Evolutionary conservation across 2,329 filamentous ascomycete genomes (phyloP).

Genomic region (Aspergillus bombycis): DNA sequence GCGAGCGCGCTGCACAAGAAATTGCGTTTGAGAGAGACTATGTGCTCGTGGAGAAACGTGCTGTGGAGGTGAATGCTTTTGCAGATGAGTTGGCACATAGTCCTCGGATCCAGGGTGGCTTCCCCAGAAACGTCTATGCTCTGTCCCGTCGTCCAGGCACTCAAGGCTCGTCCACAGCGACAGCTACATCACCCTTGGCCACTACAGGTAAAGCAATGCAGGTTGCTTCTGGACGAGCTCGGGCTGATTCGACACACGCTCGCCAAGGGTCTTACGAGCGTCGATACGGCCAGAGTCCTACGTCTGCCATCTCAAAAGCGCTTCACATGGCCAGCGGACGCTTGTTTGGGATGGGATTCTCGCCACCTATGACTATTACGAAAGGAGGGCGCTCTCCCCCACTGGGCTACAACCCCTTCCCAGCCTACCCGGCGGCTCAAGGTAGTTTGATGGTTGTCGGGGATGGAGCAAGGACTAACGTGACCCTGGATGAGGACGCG

Average conservation of each 20-base stretch:
- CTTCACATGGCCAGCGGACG: conserved; percentile 85
- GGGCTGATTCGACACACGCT: conserved; percentile 65
- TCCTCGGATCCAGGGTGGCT: conserved; percentile 61
- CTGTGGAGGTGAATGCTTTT: conserved; percentile 95
- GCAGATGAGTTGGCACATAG: conserved; percentile 92
- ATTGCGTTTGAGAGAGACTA: conserved; percentile 92
- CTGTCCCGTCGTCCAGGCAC: conserved; percentile 78
- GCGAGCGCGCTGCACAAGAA: conserved; percentile 76
- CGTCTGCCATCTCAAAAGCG: conserved; percentile 88
- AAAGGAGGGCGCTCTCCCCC: conserved; percentile 52
- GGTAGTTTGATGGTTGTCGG: conserved; percentile 68
- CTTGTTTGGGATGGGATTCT: conserved; percentile 55
- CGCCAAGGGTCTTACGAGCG: conserved; percentile 81
- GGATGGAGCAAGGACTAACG: conserved; percentile 64
- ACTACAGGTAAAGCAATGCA: conserved; percentile 74
- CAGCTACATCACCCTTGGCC: conserved; percentile 69
- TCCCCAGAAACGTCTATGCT: conserved; percentile 59
- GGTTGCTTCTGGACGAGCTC: conserved; percentile 67
- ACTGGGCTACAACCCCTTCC: conserved; percentile 68
- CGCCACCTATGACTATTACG: conserved; percentile 50
- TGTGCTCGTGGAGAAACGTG: conserved; percentile 90
- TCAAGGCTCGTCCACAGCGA: conserved; percentile 70
- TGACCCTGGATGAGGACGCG: conserved; percentile 75
- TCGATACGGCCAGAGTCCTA: conserved; percentile 71
- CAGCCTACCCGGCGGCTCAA: conserved; percentile 75